Conservation (phyloP, 305 asterid species). For the Solanum hybrid region DNA sequence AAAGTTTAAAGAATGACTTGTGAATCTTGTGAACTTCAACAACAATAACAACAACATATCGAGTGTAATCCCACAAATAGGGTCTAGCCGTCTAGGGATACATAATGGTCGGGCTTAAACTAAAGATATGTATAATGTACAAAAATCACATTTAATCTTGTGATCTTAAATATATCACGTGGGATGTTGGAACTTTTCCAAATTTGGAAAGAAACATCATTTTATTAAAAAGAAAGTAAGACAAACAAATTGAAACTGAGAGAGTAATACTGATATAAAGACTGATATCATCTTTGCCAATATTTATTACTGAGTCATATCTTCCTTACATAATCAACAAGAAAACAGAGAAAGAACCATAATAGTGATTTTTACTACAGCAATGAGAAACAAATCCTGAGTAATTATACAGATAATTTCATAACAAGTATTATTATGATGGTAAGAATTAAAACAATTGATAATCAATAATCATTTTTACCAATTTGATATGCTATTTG, state of each 20-base stretch:
- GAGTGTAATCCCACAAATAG: background rate
- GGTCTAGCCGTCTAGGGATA: background rate
- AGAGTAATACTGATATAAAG: conserved; percentile 5
- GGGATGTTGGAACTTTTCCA: background rate
- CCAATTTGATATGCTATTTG: background rate
- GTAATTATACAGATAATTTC: conserved; percentile 28
- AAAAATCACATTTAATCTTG: background rate
- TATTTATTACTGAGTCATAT: background rate
- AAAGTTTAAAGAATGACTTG: background rate
- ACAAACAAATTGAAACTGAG: background rate
- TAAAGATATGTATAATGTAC: background rate
- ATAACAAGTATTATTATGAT: conserved; percentile 29
- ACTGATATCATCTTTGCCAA: conserved; percentile 22
- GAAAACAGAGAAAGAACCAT: conserved; percentile 9
- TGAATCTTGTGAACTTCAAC: background rate
- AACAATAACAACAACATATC: background rate
- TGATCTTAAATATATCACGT: background rate
- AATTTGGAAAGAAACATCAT: background rate
- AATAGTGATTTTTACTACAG: conserved; percentile 23
- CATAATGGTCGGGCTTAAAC: background rate
- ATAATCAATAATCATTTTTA: background rate
- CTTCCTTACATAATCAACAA: background rate
- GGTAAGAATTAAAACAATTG: conserved; percentile 15
- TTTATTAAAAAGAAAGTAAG: background rate
- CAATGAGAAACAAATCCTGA: conserved; percentile 30